Evolutionary conservation across 805 yeast species (phyloP).

Genomic region (Yarrowia yakushimensis): DNA sequence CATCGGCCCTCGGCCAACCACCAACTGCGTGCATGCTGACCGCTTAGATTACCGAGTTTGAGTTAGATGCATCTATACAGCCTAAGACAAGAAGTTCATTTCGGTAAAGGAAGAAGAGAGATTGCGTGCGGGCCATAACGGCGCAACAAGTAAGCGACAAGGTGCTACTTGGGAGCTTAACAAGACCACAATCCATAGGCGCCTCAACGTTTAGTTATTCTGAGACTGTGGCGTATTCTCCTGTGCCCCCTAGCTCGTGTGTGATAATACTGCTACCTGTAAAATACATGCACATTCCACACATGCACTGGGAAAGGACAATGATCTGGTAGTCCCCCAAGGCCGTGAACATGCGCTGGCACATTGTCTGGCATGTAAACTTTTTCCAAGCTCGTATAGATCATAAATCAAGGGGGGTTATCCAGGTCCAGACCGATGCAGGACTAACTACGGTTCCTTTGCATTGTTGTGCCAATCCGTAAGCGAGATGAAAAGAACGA

Average conservation of each 20-base stretch:
- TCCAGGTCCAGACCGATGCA: not conserved
- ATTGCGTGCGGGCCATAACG: too few relatives aligned
- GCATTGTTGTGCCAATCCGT: not conserved
- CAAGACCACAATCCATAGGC: too few relatives aligned
- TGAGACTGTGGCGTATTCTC: too few relatives aligned
- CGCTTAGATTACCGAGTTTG: conserved; percentile 1
- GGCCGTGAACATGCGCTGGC: too few relatives aligned
- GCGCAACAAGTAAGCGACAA: too few relatives aligned
- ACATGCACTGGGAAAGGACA: not conserved
- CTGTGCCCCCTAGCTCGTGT: too few relatives aligned
- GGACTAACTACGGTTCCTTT: not conserved
- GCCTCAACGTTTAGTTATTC: too few relatives aligned
- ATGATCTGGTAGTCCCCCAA: too few relatives aligned
- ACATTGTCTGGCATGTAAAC: not conserved
- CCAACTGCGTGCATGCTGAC: not conserved
- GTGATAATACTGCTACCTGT: too few relatives aligned
- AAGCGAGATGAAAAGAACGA: not conserved
- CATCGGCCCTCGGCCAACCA: not conserved
- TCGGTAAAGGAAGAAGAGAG: too few relatives aligned
- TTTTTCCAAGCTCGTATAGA: not conserved
- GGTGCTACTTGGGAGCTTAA: too few relatives aligned
- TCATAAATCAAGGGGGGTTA: not conserved
- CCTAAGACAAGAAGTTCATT: too few relatives aligned
- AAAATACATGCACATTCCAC: not conserved
- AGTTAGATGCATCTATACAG: not conserved